These are phyloP conservation scores for Kappamyces sp. DNA, from an alignment of 192 early-diverging fungal genomes.

Conservation along the genomic window DNA sequence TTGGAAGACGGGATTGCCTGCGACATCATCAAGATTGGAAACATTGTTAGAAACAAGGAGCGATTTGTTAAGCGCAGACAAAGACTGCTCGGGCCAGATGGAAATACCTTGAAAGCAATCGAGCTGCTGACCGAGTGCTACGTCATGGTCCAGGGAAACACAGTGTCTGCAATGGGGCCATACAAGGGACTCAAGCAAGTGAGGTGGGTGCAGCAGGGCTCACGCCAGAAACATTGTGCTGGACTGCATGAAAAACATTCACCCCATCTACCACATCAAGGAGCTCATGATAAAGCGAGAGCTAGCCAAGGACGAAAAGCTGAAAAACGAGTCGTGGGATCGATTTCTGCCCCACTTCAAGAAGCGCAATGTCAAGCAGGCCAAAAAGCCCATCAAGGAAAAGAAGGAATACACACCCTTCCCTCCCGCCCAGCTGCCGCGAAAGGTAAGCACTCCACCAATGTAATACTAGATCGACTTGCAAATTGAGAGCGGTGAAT, in stretches of 20 bases:
- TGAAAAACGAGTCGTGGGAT: slow-evolving; percentile 93
- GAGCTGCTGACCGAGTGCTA: slow-evolving; percentile 94
- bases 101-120: slow-evolving; percentile 74
- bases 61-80: slow-evolving; percentile 95
- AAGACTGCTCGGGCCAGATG: slow-evolving; percentile 88
- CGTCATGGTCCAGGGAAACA: slow-evolving; percentile 98
- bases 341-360: slow-evolving; percentile 96
- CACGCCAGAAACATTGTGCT: slow-evolving; percentile 67
- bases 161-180: slow-evolving; percentile 89
- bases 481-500: slow-evolving; percentile 92
- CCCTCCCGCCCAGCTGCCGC: slow-evolving; percentile 76
- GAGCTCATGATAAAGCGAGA: slow-evolving; percentile 98
- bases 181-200: slow-evolving; percentile 84
- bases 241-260: slow-evolving; percentile 98
- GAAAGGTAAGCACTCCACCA: slow-evolving; percentile 42
- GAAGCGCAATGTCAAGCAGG: slow-evolving; percentile 74
- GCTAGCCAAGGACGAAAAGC: slow-evolving; percentile 91
- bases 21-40: slow-evolving; percentile 98
- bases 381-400: slow-evolving; percentile 60
- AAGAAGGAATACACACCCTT: slow-evolving; percentile 88
- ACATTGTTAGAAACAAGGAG: slow-evolving; percentile 92
- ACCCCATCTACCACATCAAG: slow-evolving; percentile 99
- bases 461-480: slow-evolving; percentile 59
- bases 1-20: slow-evolving; percentile 87
- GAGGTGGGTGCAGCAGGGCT: slow-evolving; percentile 13